Base-by-base conservation (phyloP, 1,139 yeast genomes). In the Candida albicans region DNA sequence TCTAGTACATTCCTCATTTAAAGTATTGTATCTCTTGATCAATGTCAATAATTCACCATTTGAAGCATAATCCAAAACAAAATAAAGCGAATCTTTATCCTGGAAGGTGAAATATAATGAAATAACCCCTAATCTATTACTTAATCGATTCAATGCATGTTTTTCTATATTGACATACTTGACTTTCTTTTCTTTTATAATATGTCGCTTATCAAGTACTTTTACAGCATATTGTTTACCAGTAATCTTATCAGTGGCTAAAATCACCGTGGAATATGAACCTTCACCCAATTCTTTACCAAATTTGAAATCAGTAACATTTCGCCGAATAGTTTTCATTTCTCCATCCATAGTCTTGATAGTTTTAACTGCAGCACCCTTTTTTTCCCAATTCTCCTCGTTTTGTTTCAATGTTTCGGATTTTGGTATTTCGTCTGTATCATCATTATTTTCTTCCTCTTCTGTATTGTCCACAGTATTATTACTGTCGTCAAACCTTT, bases 141-240 rank as follows among this genome's bases (percentile, higher is more conserved):
- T 93, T 45, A 93, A 71, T 35, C 95, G 68, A 61, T 91, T 90
- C 55, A 95, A 72, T 1, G 98, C 93, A 57, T 89, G 89, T 64
- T 93, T 93, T 64, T 95, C 99, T 47, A 95, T 93, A 58, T 91
- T 91, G 47, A 93, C 99, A 59, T 93, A 95, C 64, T 95, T 93
- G 54, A 91, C 95, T 63, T 93, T 93, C 61, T 87, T 87, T 65
- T 93, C 99, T 62, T 88, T 86, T 55, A 93, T 93, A 48, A 93
- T 95, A 65, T 95, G 99, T 35, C 90, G 78, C 65, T 95, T 95
- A 53, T 95, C 95, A 37, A 95, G 77, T 6, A 93, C 84, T 64
- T 95, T 95, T 49, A 95, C 84, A 4, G 99, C 99, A 60, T 87
- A 93, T 45, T 84, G 82, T 45, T 79, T 77, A 41, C 76, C 66